These are phyloP conservation scores for Wallacemonas collosoma DNA, from an alignment of 208 protist species.

Conservation along the genomic window DNA sequence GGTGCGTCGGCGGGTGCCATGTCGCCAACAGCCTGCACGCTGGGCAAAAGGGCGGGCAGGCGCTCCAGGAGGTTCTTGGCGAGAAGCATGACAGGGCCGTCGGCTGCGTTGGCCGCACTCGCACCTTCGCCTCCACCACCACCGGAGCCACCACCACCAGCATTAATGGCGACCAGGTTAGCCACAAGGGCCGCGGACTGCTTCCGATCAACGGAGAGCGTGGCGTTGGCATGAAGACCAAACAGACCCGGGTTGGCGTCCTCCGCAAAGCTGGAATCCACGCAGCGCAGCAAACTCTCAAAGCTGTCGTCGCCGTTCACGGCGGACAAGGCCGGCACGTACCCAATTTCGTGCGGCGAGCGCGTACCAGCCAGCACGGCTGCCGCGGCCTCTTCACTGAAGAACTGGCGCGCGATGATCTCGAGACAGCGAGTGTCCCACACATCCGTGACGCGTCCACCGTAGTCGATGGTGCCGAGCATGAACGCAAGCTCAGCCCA, in stretches of 20 bases:
- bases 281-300: conserved; percentile 53
- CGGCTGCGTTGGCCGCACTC: conserved; percentile 29
- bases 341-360: conserved; percentile 48
- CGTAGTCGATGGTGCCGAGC: conserved; percentile 94
- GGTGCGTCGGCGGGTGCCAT: conserved; percentile 60
- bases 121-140: conserved; percentile 37
- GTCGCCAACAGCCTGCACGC: conserved; percentile 37
- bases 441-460: conserved; percentile 94
- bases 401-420: conserved; percentile 78
- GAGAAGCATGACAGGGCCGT: conserved; percentile 51
- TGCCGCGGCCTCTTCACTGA: conserved; percentile 45
- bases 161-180: conserved; percentile 52
- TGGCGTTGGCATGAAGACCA: conserved; percentile 95
- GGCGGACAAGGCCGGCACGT: conserved; percentile 48
- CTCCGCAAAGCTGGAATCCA: conserved; percentile 57
- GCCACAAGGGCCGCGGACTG: conserved; percentile 48
- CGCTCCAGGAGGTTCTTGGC: conserved; percentile 59
- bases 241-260: conserved; percentile 88
- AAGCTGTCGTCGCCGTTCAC: conserved; percentile 28
- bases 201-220: conserved; percentile 83
- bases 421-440: conserved; percentile 84
- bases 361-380: conserved; percentile 27
- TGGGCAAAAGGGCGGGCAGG: conserved; percentile 45
- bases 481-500: conserved; percentile 90
- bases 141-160: conserved; percentile 46